phyloP scores from a whole-genome alignment of 140 eudicot genomes.

The Senecio squalidus region DNA sequence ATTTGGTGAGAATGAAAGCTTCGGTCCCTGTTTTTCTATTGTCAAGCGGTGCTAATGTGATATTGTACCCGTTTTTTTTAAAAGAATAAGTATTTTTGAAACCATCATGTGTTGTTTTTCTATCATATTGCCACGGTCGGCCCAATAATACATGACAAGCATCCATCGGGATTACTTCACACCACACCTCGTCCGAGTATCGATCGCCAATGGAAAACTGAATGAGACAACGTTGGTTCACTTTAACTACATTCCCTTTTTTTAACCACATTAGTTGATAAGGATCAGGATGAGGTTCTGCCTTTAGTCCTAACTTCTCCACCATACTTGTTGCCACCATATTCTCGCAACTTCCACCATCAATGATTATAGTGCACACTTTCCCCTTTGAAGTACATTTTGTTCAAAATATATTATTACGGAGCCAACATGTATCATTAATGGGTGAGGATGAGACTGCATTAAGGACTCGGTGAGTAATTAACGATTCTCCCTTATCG shows the following conservation, averaged over 20 bases:
- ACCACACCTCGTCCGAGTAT: neutral
- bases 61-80: neutral
- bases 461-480: neutral
- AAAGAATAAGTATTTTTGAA: constrained; percentile 17
- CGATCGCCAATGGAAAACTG: neutral
- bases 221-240: neutral
- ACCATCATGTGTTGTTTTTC: neutral
- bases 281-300: constrained; percentile 7
- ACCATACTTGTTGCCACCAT: constrained; percentile 4
- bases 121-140: constrained; percentile 1
- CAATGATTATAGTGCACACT: neutral
- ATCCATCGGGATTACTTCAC: constrained; percentile 4
- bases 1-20: neutral
- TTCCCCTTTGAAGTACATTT: neutral
- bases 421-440: neutral
- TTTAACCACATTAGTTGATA: constrained; percentile 7
- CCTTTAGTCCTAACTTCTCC: neutral
- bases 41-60: constrained; percentile 9
- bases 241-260: constrained; percentile 7
- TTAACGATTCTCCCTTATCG: constrained; percentile 9
- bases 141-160: constrained; percentile 2
- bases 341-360: constrained; percentile 13
- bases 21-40: neutral
- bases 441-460: neutral
- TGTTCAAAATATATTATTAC: constrained; percentile 5